Evolutionary conservation across 2,329 filamentous ascomycete genomes (phyloP).

Genomic region (Rachicladosporium sp.): DNA sequence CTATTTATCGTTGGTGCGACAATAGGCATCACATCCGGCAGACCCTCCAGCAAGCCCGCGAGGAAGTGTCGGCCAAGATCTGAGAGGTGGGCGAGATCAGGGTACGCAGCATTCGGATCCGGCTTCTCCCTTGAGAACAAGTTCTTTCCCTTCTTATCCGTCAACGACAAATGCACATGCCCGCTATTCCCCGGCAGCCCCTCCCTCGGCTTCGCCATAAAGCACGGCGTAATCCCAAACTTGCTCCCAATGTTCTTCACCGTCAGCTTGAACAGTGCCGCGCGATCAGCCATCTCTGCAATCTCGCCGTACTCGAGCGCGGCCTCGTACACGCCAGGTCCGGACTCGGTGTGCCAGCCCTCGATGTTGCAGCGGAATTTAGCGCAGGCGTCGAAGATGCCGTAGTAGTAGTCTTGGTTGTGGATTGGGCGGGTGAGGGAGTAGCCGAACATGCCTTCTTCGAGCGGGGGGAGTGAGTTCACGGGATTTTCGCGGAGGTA

Average conservation of each 20-base stretch:
- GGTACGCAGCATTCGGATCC: slow-evolving; percentile 59
- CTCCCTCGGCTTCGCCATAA: slow-evolving; percentile 94
- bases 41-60: slow-evolving; percentile 73
- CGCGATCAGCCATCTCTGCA: slow-evolving; percentile 79
- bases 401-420: slow-evolving; percentile 87
- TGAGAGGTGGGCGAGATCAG: slow-evolving; percentile 67
- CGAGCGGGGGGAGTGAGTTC: slow-evolving; percentile 62
- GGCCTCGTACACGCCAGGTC: slow-evolving; percentile 89
- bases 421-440: slow-evolving; percentile 75
- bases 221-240: slow-evolving; percentile 87
- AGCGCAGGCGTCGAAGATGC: slow-evolving; percentile 68
- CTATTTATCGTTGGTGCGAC: slow-evolving; percentile 92
- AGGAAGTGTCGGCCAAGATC: slow-evolving; percentile 88
- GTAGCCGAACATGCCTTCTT: slow-evolving; percentile 94
- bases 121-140: slow-evolving; percentile 61
- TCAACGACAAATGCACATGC: slow-evolving; percentile 87
- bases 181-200: slow-evolving; percentile 89
- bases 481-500: slow-evolving; percentile 65
- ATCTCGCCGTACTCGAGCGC: slow-evolving; percentile 86
- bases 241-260: slow-evolving; percentile 81
- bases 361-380: slow-evolving; percentile 73
- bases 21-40: slow-evolving; percentile 92
- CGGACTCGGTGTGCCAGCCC: slow-evolving; percentile 91
- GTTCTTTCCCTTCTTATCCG: slow-evolving; percentile 63
- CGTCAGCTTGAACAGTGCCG: slow-evolving; percentile 85